Conservation (phyloP, 176 grass and related monocot genomes). For the Carex myosuroides region DNA sequence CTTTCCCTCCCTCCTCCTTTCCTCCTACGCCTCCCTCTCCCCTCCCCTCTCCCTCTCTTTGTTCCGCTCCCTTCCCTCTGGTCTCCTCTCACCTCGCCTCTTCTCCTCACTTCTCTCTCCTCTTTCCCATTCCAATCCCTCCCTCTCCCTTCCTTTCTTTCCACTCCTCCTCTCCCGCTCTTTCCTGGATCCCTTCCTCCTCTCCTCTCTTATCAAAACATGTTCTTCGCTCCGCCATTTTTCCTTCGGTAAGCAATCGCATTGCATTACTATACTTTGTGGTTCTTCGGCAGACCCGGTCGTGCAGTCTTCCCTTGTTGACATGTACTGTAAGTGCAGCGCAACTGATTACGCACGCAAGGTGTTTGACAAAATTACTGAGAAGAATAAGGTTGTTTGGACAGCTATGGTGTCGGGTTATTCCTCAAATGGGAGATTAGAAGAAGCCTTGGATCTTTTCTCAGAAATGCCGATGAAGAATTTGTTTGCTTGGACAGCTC, state of each 20-base stretch:
- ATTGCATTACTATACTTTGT: constrained; percentile 36
- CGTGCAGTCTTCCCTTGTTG: constrained; percentile 59
- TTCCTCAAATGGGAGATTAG: constrained; percentile 26
- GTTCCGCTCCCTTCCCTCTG: constrained; percentile 43
- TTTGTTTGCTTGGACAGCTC: constrained; percentile 75
- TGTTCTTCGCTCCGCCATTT: constrained; percentile 38
- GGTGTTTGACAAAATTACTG: constrained; percentile 53
- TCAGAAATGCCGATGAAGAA: constrained; percentile 41
- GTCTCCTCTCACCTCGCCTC: constrained; percentile 39
- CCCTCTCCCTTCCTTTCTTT: constrained; percentile 33
- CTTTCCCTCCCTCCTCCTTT: constrained; percentile 34
- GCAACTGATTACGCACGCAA: constrained; percentile 43
- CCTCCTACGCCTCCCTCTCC: constrained; percentile 40
- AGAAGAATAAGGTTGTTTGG: constrained; percentile 60
- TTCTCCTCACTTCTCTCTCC: constrained; percentile 63
- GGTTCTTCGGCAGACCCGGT: constrained; percentile 43
- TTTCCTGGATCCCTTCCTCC: constrained; percentile 53
- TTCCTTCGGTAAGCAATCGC: constrained; percentile 58
- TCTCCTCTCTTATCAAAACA: constrained; percentile 47
- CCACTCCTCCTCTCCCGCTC: constrained; percentile 42
- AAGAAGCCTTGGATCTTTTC: constrained; percentile 52
- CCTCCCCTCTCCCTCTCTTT: constrained; percentile 37
- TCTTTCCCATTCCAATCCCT: constrained; percentile 43
- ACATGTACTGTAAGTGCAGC: constrained; percentile 85
- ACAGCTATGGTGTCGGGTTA: constrained; percentile 73